These are phyloP conservation scores for Vicia villosa DNA, from an alignment of 306 rosid species.

Conservation along the genomic window DNA sequence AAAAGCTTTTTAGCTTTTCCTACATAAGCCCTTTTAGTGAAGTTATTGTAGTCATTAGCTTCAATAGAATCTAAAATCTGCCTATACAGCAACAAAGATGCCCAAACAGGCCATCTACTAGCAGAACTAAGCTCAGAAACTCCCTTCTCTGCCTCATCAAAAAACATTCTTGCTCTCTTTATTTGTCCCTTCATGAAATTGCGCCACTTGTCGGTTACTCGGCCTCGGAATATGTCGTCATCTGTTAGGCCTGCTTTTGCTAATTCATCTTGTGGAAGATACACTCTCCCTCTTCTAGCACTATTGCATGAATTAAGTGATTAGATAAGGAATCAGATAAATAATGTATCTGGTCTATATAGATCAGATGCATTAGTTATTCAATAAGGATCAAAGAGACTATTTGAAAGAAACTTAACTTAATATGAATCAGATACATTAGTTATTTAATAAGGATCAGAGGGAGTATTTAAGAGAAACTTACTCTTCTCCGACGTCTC, in stretches of 20 bases:
- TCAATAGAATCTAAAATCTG: conserved; percentile 91
- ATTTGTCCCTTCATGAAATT: conserved; percentile 90
- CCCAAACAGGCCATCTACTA: conserved; percentile 96
- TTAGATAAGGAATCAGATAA: background rate
- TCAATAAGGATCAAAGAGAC: background rate
- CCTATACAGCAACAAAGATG: conserved; percentile 74
- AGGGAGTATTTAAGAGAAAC: conserved; percentile 32
- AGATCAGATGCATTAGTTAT: no score
- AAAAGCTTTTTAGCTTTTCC: conserved; percentile 72
- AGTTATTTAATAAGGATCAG: no score
- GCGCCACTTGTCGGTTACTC: conserved; percentile 85
- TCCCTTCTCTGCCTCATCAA: conserved; percentile 92
- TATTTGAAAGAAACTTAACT: conserved; percentile 48
- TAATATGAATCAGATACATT: conserved; percentile 36
- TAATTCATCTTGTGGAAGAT: conserved; percentile 93
- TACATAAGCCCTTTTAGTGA: conserved; percentile 85
- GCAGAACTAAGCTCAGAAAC: conserved; percentile 74
- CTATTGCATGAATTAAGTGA: conserved; percentile 35
- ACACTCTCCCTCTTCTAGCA: conserved; percentile 94
- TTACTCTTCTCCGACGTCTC: conserved; percentile 99
- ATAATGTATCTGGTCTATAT: no score
- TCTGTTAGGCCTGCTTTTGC: conserved; percentile 84
- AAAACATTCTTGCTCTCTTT: conserved; percentile 85
- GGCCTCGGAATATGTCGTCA: conserved; percentile 69
- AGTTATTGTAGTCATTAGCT: conserved; percentile 92